Conservation (phyloP, 805 yeast genomes). For the Sugiyamaella chiloensis region DNA sequence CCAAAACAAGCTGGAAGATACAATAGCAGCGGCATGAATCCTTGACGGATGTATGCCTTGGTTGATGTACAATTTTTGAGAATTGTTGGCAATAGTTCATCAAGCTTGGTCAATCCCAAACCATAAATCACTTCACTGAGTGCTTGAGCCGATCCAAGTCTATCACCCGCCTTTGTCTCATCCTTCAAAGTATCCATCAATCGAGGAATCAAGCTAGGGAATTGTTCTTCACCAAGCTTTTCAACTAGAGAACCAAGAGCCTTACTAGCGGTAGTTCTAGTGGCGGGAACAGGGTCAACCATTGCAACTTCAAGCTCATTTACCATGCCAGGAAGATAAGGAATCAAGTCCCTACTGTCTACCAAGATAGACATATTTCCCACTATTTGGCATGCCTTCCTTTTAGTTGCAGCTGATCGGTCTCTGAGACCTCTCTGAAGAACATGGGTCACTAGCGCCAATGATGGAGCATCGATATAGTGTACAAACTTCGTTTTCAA, state of each 20-base stretch:
- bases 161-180: constrained; percentile 77
- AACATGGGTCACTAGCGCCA: constrained; percentile 91
- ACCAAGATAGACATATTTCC: constrained; percentile 98
- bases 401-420: constrained; percentile 87
- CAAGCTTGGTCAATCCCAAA: constrained; percentile 80
- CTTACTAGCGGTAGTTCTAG: constrained; percentile 96
- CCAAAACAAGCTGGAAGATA: constrained; percentile 96
- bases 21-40: constrained; percentile 83
- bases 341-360: constrained; percentile 78
- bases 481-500: constrained; percentile 93
- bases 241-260: constrained; percentile 96
- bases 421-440: constrained; percentile 94
- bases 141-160: constrained; percentile 97
- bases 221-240: constrained; percentile 90
- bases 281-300: constrained; percentile 98
- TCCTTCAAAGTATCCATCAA: constrained; percentile 74
- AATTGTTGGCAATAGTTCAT: constrained; percentile 80
- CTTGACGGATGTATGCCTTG: constrained; percentile 78
- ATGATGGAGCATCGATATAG: constrained; percentile 95
- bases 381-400: constrained; percentile 94
- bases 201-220: constrained; percentile 87
- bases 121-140: constrained; percentile 92
- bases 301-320: constrained; percentile 85
- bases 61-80: constrained; percentile 65
- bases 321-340: constrained; percentile 75